These are phyloP conservation scores for Rhizomucor pusillus DNA, from an alignment of 371 early-diverging fungal species.

Conservation along the genomic window DNA sequence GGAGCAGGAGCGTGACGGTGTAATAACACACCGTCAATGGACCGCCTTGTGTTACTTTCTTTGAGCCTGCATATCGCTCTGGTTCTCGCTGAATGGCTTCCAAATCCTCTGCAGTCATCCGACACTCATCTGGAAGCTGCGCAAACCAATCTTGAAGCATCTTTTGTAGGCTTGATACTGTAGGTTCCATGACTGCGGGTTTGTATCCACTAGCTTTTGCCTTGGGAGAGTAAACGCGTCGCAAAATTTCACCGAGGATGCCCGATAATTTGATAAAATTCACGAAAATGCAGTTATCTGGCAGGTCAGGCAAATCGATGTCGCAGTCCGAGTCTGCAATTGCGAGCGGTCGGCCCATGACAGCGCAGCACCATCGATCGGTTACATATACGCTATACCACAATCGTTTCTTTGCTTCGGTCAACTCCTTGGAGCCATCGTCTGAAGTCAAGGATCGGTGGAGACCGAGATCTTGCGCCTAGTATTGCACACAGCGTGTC, in stretches of 20 bases:
- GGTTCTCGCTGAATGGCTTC: slow-evolving; percentile 13
- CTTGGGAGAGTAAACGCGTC: slow-evolving; percentile 43
- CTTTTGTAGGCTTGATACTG: slow-evolving; percentile 25
- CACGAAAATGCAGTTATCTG: slow-evolving; percentile 24
- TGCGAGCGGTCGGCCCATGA: slow-evolving; percentile 44
- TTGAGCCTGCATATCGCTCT: neutral
- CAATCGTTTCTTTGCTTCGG: slow-evolving; percentile 31
- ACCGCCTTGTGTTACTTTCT: slow-evolving; percentile 25
- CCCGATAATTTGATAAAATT: slow-evolving; percentile 41
- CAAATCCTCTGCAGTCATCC: slow-evolving; percentile 10
- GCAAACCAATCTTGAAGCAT: slow-evolving; percentile 38
- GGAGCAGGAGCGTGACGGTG: slow-evolving; percentile 42
- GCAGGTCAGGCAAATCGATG: slow-evolving; percentile 33
- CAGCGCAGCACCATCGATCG: slow-evolving; percentile 45
- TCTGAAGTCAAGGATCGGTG: slow-evolving; percentile 29
- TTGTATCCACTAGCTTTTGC: slow-evolving; percentile 34
- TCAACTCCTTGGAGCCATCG: slow-evolving; percentile 17
- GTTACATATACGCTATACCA: slow-evolving; percentile 42
- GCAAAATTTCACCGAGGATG: slow-evolving; percentile 40
- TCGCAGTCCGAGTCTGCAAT: slow-evolving; percentile 51
- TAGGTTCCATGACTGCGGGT: slow-evolving; percentile 16
- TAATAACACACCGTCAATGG: slow-evolving; percentile 49
- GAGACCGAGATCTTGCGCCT: slow-evolving; percentile 45
- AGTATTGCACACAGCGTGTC: neutral
- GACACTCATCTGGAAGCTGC: slow-evolving; percentile 27